Base-by-base conservation (phyloP, 352 stramenopile species). In the Phytophthora megakarya region DNA sequence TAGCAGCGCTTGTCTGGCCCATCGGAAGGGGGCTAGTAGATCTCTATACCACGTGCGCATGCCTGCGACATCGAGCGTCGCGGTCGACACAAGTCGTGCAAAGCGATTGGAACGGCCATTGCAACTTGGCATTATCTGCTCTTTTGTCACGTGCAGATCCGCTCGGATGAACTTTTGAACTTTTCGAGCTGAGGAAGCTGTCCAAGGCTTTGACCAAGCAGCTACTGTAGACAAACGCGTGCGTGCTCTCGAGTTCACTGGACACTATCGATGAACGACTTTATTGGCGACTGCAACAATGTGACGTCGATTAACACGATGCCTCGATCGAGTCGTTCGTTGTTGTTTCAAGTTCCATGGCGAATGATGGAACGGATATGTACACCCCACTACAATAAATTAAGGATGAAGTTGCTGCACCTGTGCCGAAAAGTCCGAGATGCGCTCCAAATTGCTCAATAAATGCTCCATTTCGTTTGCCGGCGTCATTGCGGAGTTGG, bases 381-480 rank as follows among this genome's bases (percentile, higher is more conserved):
- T 35, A 35, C 30, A 35, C 30, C 30, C 26, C n/a, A 51, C 22
- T 60, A 54, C 44, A 65, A 68, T 69, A 72, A 69, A 16, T 69
- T 67, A 72, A 40, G 51, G 23, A 35, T 69, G 63, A 18, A 72
- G 49, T 43, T 68, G 55, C 37, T 73, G 73, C 51, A 70, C 51
- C 46, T 75, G 67, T 22, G 70, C 51, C 13, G 79, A 89, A 25
- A 89, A 86, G 46, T 86, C 65, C 5, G 82, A 89, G 23, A 89
- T 91, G 40, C 73, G 82, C 61, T 91, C 82, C 44, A 91, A 64
- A 44, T 86, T 89, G 49, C 69, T 78, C 51, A 91, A 66, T n/a
- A 91, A 57, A 26, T 84, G 72, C 30, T 89, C 78, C 38, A 91
- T 75, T 52, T 91, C 82, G 48, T 80, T 78, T 5, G 71, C 61